A percentile compares a stretch with the other conserved stretches of the same genome.
Evolutionary conservation across 2,329 filamentous ascomycete genomes (phyloP).

Genomic region (Spiromastix sp.): DNA sequence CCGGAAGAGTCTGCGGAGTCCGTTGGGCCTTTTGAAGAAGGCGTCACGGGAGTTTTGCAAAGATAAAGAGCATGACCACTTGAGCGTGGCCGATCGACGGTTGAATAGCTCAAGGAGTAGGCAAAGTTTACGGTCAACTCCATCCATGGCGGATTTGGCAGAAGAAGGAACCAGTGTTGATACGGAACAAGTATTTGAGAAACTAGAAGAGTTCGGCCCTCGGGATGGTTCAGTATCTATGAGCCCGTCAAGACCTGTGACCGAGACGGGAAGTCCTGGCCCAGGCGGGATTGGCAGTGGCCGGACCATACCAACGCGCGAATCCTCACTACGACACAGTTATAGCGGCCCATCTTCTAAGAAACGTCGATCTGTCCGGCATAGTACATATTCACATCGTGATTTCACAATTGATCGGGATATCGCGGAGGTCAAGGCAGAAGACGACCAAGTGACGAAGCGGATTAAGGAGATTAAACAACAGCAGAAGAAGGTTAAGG

Average conservation of each 20-base stretch:
- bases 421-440: conserved; percentile 27
- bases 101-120: conserved; percentile 26
- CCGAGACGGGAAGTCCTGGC: conserved; percentile 18
- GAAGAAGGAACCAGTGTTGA: conserved; percentile 20
- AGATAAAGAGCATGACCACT: conserved; percentile 28
- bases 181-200: background rate
- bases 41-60: conserved; percentile 26
- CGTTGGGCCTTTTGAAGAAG: conserved; percentile 24
- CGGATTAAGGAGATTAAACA: conserved; percentile 49
- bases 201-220: conserved; percentile 6
- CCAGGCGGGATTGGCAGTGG: conserved; percentile 35
- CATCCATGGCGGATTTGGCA: conserved; percentile 34
- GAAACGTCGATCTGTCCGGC: conserved; percentile 42
- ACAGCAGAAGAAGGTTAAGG: conserved; percentile 45
- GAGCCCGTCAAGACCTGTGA: conserved; percentile 21
- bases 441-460: conserved; percentile 47
- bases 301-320: conserved; percentile 52
- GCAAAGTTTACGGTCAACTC: conserved; percentile 29
- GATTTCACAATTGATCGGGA: conserved; percentile 31
- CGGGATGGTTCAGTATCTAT: conserved; percentile 22
- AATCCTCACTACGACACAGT: conserved; percentile 54
- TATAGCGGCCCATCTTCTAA: conserved; percentile 43
- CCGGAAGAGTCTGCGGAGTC: conserved; percentile 28
- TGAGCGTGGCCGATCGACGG: conserved; percentile 22
- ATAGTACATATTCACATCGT: conserved; percentile 29